Percentiles rank a stretch among this genome's conserved stretches.
Evolutionary conservation across 1,284 basidiomycete species (phyloP).

Genomic region (Coniferiporia sulphurascens): DNA sequence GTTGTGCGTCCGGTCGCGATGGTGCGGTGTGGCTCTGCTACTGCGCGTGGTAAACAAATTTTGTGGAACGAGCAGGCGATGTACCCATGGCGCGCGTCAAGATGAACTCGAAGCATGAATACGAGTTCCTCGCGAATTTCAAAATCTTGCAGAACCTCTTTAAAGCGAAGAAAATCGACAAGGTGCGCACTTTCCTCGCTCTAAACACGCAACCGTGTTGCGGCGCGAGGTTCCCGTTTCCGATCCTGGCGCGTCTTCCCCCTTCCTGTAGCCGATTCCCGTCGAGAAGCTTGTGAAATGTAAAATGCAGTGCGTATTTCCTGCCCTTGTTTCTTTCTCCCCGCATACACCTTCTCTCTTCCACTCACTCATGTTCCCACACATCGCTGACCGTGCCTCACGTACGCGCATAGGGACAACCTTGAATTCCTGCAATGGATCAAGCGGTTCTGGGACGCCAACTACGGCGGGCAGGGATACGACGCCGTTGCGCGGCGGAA

Average conservation of each 20-base stretch:
- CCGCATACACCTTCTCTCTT: constrained; percentile 10
- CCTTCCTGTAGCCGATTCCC: constrained; percentile 70
- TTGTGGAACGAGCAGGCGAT: constrained; percentile 49
- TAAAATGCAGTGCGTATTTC: constrained; percentile 91
- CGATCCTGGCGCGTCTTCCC: neutral
- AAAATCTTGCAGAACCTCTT: constrained; percentile 91
- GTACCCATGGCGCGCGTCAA: constrained; percentile 86
- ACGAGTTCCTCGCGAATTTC: constrained; percentile 93
- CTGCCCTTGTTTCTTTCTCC: neutral
- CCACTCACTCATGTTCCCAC: neutral
- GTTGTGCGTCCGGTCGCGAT: neutral
- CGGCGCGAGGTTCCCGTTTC: neutral
- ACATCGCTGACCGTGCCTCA: neutral
- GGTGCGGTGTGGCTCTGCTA: neutral
- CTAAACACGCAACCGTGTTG: neutral
- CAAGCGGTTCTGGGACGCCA: constrained; percentile 93
- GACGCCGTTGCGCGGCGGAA: constrained; percentile 80
- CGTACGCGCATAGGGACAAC: constrained; percentile 71
- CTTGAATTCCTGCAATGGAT: constrained; percentile 98
- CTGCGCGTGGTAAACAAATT: neutral
- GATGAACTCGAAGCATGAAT: constrained; percentile 92
- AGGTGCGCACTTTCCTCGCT: constrained; percentile 47
- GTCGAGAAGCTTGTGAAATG: constrained; percentile 94
- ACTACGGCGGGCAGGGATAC: constrained; percentile 86
- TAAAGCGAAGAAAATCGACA: constrained; percentile 88